Conservation (phyloP, 2,329 filamentous ascomycete genomes). For the Pseudocercospora eumusae region DNA sequence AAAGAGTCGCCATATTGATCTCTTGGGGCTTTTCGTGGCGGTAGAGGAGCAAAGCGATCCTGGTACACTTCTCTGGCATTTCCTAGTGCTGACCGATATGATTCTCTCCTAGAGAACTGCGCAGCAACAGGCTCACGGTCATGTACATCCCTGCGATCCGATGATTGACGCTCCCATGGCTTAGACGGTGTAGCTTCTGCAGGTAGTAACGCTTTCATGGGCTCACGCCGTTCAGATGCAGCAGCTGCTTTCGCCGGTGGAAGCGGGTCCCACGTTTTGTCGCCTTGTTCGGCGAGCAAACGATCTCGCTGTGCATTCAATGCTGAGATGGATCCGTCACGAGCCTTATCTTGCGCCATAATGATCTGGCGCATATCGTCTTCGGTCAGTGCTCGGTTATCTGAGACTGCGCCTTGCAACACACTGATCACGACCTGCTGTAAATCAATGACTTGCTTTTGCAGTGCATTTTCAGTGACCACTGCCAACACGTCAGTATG, state of each 20-base stretch:
- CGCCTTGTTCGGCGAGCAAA: conserved; percentile 12
- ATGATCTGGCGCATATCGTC: conserved; percentile 46
- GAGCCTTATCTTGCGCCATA: conserved; percentile 45
- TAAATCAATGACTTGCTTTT: conserved; percentile 47
- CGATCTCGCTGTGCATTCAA: conserved; percentile 36
- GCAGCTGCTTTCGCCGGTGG: background rate
- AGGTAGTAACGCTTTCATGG: conserved; percentile 3
- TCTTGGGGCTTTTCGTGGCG: background rate
- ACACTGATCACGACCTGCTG: conserved; percentile 49
- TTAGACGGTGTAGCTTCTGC: background rate
- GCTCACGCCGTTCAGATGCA: background rate
- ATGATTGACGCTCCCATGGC: background rate
- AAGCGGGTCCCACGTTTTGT: background rate
- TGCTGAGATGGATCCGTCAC: conserved; percentile 45
- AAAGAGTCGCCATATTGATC: background rate
- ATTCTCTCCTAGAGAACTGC: background rate
- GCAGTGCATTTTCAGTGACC: conserved; percentile 46
- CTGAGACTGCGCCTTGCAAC: conserved; percentile 47
- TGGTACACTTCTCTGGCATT: background rate
- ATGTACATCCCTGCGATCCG: background rate
- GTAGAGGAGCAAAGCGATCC: conserved; percentile 6
- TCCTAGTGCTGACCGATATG: background rate
- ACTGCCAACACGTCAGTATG: conserved; percentile 34
- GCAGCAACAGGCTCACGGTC: background rate
- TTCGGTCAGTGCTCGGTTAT: conserved; percentile 43